Conservation (phyloP, 768 basidiomycete genomes). For the Pleurotus citrinopileatus region DNA sequence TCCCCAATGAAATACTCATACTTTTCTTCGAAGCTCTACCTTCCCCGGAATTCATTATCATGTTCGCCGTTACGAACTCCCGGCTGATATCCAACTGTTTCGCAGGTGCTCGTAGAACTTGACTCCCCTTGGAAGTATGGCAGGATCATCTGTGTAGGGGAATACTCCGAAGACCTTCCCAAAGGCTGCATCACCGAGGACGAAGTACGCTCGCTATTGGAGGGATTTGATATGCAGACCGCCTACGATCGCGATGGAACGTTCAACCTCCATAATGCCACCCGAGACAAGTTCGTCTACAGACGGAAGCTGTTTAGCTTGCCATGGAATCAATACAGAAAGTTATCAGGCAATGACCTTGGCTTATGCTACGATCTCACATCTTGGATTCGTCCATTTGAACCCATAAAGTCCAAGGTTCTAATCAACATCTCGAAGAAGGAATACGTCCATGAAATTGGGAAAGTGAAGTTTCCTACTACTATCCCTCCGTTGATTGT, state of each 20-base stretch:
- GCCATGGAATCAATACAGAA: not conserved
- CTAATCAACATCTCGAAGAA: not conserved
- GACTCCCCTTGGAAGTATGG: not conserved
- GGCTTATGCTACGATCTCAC: no score
- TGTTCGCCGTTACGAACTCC: not conserved
- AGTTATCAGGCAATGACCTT: no score
- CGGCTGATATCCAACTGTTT: not conserved
- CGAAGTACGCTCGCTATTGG: not conserved
- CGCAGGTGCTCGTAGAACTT: not conserved
- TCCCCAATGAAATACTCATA: not conserved
- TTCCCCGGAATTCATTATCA: no score
- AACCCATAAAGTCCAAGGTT: not conserved
- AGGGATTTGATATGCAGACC: not conserved
- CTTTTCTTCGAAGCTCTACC: not conserved
- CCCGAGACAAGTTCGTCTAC: not conserved
- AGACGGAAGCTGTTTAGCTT: not conserved
- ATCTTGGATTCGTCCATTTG: not conserved
- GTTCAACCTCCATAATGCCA: not conserved
- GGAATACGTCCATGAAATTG: not conserved
- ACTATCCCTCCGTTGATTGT: not conserved
- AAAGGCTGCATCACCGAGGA: slow-evolving; percentile 12
- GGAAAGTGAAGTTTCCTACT: not conserved
- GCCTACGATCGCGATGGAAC: not conserved
- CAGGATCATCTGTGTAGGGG: slow-evolving; percentile 12
- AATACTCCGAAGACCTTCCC: slow-evolving; percentile 10